Evolutionary conservation across 345 rosid genomes (phyloP).

Genomic region (Aquilaria yunnanensis): DNA sequence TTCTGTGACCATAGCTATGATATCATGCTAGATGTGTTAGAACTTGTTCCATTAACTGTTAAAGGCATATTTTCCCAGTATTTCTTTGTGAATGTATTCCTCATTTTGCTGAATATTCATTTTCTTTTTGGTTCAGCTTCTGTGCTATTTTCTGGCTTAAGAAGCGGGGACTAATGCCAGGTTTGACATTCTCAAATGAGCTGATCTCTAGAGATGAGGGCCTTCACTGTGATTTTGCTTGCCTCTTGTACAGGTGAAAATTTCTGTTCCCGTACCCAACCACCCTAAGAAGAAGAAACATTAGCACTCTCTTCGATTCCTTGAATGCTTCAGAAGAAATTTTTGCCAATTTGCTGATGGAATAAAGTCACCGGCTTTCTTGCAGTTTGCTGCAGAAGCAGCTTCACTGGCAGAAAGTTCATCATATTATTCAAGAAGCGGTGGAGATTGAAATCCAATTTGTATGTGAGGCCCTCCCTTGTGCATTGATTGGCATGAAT

Average conservation of each 20-base stretch:
- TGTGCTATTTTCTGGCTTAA: conserved; percentile 96
- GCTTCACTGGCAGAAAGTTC: conserved; percentile 54
- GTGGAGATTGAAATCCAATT: conserved; percentile 87
- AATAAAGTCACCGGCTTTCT: conserved; percentile 1
- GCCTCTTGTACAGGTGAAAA: conserved; percentile 72
- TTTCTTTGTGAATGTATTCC: background rate
- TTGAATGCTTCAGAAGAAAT: background rate
- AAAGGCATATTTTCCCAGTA: no score
- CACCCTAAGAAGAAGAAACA: no score
- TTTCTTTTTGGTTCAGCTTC: conserved; percentile 45
- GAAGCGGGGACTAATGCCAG: conserved; percentile 96
- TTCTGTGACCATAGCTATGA: background rate
- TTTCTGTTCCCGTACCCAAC: background rate
- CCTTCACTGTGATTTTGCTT: conserved; percentile 93
- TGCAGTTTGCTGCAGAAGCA: conserved; percentile 60
- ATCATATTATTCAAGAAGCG: conserved; percentile 64
- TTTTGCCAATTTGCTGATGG: background rate
- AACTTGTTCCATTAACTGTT: no score
- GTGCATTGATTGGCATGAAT: conserved; percentile 90
- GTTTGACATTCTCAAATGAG: conserved; percentile 90
- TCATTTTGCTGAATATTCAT: conserved; percentile 6
- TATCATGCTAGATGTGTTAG: conserved; percentile 6
- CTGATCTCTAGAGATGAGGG: conserved; percentile 95
- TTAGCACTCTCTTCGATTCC: no score
- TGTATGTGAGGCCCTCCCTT: conserved; percentile 86